phyloP scores from a whole-genome alignment of 2,329 filamentous ascomycete genomes.

The Arachnomyces sp. region DNA sequence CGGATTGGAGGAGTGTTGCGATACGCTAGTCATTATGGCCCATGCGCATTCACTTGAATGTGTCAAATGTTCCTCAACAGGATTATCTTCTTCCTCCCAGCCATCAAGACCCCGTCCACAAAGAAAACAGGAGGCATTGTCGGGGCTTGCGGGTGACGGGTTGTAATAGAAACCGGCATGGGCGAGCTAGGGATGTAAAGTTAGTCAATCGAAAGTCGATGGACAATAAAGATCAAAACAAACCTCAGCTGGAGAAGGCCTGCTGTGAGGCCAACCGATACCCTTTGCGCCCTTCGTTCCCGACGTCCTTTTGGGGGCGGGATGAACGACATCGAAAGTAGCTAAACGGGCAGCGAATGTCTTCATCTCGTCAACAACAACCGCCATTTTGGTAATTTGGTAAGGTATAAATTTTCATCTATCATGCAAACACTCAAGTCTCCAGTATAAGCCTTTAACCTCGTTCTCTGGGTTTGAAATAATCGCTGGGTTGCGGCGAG shows the following conservation, averaged over 20 bases:
- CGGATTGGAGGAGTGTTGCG: constrained; percentile 33
- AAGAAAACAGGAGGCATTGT: constrained; percentile 85
- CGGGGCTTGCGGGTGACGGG: constrained; percentile 64
- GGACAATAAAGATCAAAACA: constrained; percentile 14
- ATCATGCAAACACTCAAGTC: too few species aligned
- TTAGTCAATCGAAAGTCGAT: constrained; percentile 8
- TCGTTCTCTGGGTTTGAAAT: too few species aligned
- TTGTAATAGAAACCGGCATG: constrained; percentile 86
- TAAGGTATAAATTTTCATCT: neutral
- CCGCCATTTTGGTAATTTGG: constrained; percentile 7
- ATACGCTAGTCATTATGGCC: constrained; percentile 65
- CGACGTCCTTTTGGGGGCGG: constrained; percentile 60
- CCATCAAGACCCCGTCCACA: constrained; percentile 79
- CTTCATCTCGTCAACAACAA: constrained; percentile 39
- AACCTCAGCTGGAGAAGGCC: constrained; percentile 59
- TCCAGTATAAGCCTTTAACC: too few species aligned
- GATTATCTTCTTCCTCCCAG: constrained; percentile 83
- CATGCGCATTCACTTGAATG: constrained; percentile 79
- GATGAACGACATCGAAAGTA: constrained; percentile 64
- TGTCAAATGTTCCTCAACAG: constrained; percentile 75
- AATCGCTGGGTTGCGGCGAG: too few species aligned
- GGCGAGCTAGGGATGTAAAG: constrained; percentile 57
- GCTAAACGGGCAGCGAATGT: constrained; percentile 70
- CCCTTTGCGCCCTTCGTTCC: constrained; percentile 51
- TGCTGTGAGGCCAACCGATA: constrained; percentile 70